Percentiles rank a stretch among this genome's conserved stretches.
Evolutionary conservation across 2,329 filamentous ascomycete species (phyloP).

Genomic region (Fusarium austroafricanum): DNA sequence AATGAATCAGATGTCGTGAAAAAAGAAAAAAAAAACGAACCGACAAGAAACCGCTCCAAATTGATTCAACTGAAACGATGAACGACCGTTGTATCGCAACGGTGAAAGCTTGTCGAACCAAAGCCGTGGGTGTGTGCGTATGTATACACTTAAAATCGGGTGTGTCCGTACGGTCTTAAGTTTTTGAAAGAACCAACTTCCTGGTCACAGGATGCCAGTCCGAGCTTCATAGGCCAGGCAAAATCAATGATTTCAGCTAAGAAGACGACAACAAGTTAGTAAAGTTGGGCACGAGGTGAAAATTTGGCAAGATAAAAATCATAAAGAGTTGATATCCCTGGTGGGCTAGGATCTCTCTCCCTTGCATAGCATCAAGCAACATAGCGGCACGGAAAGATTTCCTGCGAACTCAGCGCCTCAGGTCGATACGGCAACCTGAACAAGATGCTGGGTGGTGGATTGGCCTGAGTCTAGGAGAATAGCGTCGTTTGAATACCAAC

Average conservation of each 20-base stretch:
- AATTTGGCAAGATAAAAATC: constrained; percentile 35
- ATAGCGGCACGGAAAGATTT: constrained; percentile 21
- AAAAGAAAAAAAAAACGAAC: not conserved
- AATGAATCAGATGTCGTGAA: constrained; percentile 6
- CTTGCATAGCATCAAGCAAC: constrained; percentile 37
- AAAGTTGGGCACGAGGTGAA: constrained; percentile 20
- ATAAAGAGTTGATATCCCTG: constrained; percentile 24
- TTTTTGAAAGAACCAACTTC: constrained; percentile 17
- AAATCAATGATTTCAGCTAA: constrained; percentile 26
- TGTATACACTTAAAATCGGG: constrained; percentile 20
- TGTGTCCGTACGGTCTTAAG: constrained; percentile 22
- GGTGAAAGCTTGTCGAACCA: constrained; percentile 28
- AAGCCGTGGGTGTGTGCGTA: constrained; percentile 29
- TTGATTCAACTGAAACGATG: constrained; percentile 13
- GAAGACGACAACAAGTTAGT: constrained; percentile 35
- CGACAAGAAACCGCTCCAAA: not conserved
- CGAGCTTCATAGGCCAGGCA: constrained; percentile 12
- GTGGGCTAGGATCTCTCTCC: constrained; percentile 31
- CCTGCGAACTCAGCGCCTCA: constrained; percentile 23
- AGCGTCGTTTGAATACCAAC: constrained; percentile 7
- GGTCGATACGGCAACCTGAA: constrained; percentile 1
- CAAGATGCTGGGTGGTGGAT: not conserved
- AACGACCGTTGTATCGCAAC: constrained; percentile 33
- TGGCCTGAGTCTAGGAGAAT: constrained; percentile 1
- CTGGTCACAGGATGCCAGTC: constrained; percentile 31